Percentiles rank a stretch among this genome's conserved stretches.
These are phyloP conservation scores for Penicillium silybi DNA, from an alignment of 495 filamentous ascomycete genomes.

Conservation along the genomic window DNA sequence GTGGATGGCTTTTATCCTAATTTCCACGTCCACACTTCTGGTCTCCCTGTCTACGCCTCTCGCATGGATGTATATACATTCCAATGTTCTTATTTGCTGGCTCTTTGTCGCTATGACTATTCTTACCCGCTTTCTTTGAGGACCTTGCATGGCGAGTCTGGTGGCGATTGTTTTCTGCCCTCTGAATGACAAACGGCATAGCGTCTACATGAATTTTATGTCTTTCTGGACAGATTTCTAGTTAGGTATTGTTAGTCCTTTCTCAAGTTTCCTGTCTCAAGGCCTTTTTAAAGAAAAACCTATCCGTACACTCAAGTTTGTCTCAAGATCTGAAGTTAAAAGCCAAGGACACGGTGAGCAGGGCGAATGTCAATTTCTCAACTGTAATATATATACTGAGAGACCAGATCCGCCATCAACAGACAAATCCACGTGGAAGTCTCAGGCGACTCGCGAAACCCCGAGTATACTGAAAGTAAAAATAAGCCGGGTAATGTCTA, in stretches of 20 bases:
- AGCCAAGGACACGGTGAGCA: too few species aligned
- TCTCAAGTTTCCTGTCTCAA: too few species aligned
- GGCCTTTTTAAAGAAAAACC: too few species aligned
- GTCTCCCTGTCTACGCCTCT: neutral
- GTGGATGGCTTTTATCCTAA: neutral
- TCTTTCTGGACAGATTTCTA: too few species aligned
- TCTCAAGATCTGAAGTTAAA: too few species aligned
- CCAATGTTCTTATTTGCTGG: neutral
- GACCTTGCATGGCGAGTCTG: conserved; percentile 4
- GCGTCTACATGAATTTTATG: neutral
- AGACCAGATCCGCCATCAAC: neutral
- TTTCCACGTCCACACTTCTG: neutral
- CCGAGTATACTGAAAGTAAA: neutral
- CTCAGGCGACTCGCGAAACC: neutral
- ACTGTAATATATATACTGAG: neutral
- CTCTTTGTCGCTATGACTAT: neutral
- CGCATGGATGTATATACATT: neutral
- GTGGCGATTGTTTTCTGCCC: neutral
- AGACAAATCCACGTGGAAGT: neutral
- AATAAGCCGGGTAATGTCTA: neutral
- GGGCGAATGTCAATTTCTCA: neutral
- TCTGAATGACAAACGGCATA: neutral
- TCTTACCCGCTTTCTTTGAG: neutral
- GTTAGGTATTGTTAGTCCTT: too few species aligned
- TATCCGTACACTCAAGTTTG: too few species aligned